These are phyloP conservation scores for Oryza nivara DNA, from an alignment of 176 grass and related monocot genomes.

Conservation along the genomic window DNA sequence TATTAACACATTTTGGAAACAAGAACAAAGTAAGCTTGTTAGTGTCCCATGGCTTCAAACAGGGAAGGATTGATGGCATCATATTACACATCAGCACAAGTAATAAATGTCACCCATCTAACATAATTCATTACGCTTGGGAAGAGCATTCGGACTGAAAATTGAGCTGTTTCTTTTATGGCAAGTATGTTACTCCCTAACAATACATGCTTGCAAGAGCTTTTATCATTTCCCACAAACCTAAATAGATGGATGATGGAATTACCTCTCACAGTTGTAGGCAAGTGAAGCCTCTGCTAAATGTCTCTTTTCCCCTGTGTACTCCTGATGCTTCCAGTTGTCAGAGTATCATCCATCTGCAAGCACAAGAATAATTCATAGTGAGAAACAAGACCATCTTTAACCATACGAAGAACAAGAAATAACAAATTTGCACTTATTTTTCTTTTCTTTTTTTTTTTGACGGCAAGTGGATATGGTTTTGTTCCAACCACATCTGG, in stretches of 20 bases:
- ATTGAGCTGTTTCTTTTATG: not conserved
- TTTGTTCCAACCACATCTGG: not conserved
- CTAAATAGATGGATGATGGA: not conserved
- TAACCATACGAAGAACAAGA: not conserved
- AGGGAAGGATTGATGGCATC: not conserved
- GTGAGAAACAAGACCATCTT: not conserved
- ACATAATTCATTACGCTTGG: not conserved
- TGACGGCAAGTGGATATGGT: not conserved
- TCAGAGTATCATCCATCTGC: slow-evolving; percentile 96
- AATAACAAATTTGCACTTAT: not conserved
- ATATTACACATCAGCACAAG: not conserved
- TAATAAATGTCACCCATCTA: not conserved
- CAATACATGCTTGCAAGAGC: not conserved
- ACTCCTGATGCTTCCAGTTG: slow-evolving; percentile 96
- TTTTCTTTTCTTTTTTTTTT: too few species aligned
- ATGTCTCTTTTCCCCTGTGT: slow-evolving; percentile 73
- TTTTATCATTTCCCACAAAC: not conserved
- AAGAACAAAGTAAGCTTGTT: not conserved
- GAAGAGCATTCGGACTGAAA: not conserved
- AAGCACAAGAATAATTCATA: slow-evolving; percentile 26
- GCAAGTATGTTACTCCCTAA: not conserved
- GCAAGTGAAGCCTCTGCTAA: slow-evolving; percentile 97
- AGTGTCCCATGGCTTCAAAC: not conserved
- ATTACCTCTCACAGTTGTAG: slow-evolving; percentile 98
- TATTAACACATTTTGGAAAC: not conserved